phyloP scores from a whole-genome alignment of 495 filamentous ascomycete species.

The Friedmanniomyces endolithicus region DNA sequence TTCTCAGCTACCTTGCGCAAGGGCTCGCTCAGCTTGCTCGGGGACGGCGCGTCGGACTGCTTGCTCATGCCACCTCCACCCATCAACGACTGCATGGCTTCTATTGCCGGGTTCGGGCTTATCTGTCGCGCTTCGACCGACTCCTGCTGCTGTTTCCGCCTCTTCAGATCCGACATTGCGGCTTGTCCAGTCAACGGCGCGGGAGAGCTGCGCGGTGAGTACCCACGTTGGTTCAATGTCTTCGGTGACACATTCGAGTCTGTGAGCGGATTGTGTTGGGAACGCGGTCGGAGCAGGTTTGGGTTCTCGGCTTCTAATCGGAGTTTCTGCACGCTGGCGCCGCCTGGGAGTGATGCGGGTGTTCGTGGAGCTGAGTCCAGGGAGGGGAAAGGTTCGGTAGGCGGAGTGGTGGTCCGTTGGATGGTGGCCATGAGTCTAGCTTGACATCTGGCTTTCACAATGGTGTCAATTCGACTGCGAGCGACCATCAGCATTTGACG shows the following conservation, averaged over 20 bases:
- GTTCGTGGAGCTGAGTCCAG: conserved; percentile 22
- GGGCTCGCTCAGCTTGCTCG: conserved; percentile 32
- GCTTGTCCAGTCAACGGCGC: conserved; percentile 42
- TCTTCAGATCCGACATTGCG: conserved; percentile 43
- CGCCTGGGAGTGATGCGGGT: conserved; percentile 21
- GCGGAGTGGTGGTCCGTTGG: conserved; percentile 22
- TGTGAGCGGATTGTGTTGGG: background rate
- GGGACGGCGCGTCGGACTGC: conserved; percentile 33
- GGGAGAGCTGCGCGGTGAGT: conserved; percentile 40
- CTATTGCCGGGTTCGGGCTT: conserved; percentile 41
- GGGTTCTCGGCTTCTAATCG: conserved; percentile 5
- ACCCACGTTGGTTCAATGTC: conserved; percentile 1
- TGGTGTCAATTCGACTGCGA: too few species aligned
- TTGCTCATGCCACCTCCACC: conserved; percentile 43
- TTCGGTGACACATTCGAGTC: background rate
- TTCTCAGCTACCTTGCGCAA: conserved; percentile 31
- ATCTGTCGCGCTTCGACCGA: conserved; percentile 34
- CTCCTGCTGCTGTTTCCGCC: conserved; percentile 37
- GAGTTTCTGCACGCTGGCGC: background rate
- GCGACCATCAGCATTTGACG: too few species aligned
- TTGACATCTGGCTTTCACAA: background rate
- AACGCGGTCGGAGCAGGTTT: conserved; percentile 3
- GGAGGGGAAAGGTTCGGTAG: conserved; percentile 23
- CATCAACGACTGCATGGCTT: conserved; percentile 42
- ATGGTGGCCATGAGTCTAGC: conserved; percentile 11